Evolutionary conservation across 495 filamentous ascomycete species (phyloP).

Genomic region (Jackrogersella multiformis): DNA sequence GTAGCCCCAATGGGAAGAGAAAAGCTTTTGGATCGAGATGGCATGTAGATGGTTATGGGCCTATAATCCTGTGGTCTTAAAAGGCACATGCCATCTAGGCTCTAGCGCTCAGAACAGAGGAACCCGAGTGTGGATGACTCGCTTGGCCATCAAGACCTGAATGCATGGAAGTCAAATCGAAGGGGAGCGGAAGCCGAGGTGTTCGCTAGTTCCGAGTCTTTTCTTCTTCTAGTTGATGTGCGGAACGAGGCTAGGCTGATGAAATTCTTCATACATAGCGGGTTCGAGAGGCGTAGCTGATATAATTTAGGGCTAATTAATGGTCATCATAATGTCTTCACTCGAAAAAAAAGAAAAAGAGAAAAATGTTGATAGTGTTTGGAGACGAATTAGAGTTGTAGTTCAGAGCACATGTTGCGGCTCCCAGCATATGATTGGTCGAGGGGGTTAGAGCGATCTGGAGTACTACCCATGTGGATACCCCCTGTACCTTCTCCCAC

Average conservation of each 20-base stretch:
- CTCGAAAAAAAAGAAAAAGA: too few relatives aligned
- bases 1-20: not conserved
- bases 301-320: constrained; percentile 14
- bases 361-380: constrained; percentile 4
- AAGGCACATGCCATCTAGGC: constrained; percentile 10
- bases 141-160: not conserved
- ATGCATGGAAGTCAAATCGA: constrained; percentile 38
- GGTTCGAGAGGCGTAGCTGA: constrained; percentile 19
- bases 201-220: not conserved
- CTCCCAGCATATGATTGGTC: constrained; percentile 36
- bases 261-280: constrained; percentile 20
- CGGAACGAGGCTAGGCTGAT: constrained; percentile 32
- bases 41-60: not conserved
- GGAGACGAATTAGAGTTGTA: constrained; percentile 44
- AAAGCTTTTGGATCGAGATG: constrained; percentile 31
- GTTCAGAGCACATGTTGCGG: constrained; percentile 41
- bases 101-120: constrained; percentile 10
- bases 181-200: constrained; percentile 31
- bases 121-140: constrained; percentile 2
- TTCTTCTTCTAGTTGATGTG: constrained; percentile 1
- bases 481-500: too few relatives aligned
- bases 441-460: not conserved
- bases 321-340: not conserved
- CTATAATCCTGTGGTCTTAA: constrained; percentile 10
- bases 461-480: constrained; percentile 9